phyloP scores from a whole-genome alignment of 2,329 filamentous ascomycete genomes.

The Amauroascus niger region DNA sequence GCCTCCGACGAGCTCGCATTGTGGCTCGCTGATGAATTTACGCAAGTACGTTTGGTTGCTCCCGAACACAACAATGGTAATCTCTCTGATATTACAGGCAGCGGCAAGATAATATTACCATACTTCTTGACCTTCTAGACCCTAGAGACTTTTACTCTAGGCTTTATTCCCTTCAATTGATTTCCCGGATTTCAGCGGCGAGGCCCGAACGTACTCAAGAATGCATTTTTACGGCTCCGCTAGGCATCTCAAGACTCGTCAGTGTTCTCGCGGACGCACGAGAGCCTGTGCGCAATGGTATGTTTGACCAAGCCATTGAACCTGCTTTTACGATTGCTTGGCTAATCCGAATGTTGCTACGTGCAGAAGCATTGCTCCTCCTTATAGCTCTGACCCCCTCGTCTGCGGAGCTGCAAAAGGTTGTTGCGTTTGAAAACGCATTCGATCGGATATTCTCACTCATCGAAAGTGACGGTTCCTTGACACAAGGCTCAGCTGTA shows the following conservation, averaged over 20 bases:
- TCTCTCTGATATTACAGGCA: conserved; percentile 44
- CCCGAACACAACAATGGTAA: conserved; percentile 2
- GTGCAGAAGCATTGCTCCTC: conserved; percentile 64
- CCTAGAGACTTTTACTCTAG: conserved; percentile 80
- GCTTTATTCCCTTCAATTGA: conserved; percentile 80
- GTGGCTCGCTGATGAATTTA: conserved; percentile 97
- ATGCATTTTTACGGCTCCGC: conserved; percentile 78
- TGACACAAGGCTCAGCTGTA: conserved; percentile 71
- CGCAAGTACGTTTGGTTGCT: conserved; percentile 51
- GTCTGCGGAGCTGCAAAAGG: conserved; percentile 81
- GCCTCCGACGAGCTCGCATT: conserved; percentile 91
- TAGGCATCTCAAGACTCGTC: conserved; percentile 80
- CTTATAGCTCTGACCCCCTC: conserved; percentile 80
- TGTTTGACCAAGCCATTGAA: not conserved
- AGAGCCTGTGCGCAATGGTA: conserved; percentile 74
- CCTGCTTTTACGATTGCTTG: not conserved
- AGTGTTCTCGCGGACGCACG: conserved; percentile 71
- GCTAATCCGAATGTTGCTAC: conserved; percentile 17
- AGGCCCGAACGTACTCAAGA: conserved; percentile 88
- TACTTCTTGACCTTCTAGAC: conserved; percentile 82
- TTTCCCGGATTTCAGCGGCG: conserved; percentile 74
- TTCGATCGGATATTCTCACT: conserved; percentile 80
- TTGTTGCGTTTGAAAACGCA: conserved; percentile 90
- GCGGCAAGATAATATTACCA: conserved; percentile 89
- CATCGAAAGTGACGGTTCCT: conserved; percentile 68